phyloP scores from a whole-genome alignment of 2,329 filamentous ascomycete genomes.

The Epichloe aotearoae region DNA sequence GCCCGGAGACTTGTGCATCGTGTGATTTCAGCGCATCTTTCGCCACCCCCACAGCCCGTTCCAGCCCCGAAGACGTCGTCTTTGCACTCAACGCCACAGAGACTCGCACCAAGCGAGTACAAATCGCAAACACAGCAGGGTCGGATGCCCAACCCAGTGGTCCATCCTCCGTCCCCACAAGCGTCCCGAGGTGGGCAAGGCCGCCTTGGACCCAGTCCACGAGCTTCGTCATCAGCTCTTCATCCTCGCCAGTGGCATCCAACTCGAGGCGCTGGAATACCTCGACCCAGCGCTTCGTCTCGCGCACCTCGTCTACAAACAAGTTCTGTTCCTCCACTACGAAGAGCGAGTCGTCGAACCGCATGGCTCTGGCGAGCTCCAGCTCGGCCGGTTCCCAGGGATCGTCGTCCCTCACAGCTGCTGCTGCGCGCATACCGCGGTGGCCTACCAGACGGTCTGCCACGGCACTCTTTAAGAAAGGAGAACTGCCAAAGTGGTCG shows the following conservation, averaged over 20 bases:
- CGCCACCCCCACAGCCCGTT: conserved; percentile 4
- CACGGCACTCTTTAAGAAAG: conserved; percentile 27
- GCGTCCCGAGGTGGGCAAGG: conserved; percentile 27
- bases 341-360: conserved; percentile 59
- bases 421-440: conserved; percentile 6
- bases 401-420: not conserved
- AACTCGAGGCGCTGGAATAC: conserved; percentile 26
- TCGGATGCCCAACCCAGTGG: conserved; percentile 62
- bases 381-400: conserved; percentile 16
- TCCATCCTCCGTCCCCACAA: conserved; percentile 37
- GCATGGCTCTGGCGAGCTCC: conserved; percentile 32
- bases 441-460: conserved; percentile 27
- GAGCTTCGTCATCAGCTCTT: conserved; percentile 18
- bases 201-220: conserved; percentile 38
- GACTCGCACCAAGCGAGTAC: conserved; percentile 31
- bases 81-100: conserved; percentile 21
- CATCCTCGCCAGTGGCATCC: conserved; percentile 8
- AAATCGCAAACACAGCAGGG: conserved; percentile 51
- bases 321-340: conserved; percentile 85
- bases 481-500: conserved; percentile 18
- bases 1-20: conserved; percentile 13
- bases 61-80: conserved; percentile 1
- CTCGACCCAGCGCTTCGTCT: conserved; percentile 54
- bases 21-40: conserved; percentile 2
- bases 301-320: conserved; percentile 72